Evolutionary conservation across 1,284 basidiomycete species (phyloP).

Genomic region (Trametes versicolor): DNA sequence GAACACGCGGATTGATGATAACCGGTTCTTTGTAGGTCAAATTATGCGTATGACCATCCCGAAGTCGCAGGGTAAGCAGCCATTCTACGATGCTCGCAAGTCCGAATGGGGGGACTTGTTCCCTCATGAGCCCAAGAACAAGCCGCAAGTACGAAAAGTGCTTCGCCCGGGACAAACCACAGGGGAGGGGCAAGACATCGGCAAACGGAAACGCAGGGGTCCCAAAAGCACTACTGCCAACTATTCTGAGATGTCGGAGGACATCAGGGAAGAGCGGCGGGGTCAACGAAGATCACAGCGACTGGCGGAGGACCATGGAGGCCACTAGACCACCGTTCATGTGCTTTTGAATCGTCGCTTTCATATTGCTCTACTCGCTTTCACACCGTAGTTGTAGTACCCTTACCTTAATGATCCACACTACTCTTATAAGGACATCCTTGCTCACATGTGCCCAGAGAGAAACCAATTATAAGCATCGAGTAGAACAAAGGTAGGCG

Average conservation of each 20-base stretch:
- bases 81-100: slow-evolving; percentile 96
- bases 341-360: background rate
- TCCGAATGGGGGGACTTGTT: slow-evolving; percentile 95
- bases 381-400: background rate
- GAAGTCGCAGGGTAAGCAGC: slow-evolving; percentile 93
- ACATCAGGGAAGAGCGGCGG: slow-evolving; percentile 47
- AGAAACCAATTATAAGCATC: background rate
- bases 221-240: slow-evolving; percentile 39
- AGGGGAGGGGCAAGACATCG: slow-evolving; percentile 61
- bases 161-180: slow-evolving; percentile 40
- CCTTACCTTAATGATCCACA: slow-evolving; percentile 16
- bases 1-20: slow-evolving; percentile 3
- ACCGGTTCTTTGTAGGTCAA: slow-evolving; percentile 64
- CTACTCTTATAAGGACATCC: slow-evolving; percentile 9
- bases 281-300: slow-evolving; percentile 36
- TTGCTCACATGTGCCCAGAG: background rate
- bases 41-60: slow-evolving; percentile 93
- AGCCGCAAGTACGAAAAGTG: slow-evolving; percentile 69
- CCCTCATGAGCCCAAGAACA: slow-evolving; percentile 85
- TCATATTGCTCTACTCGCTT: background rate
- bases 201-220: slow-evolving; percentile 51
- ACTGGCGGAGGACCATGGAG: slow-evolving; percentile 11
- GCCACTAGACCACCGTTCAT: background rate
- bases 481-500: slow-evolving; percentile 1
- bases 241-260: slow-evolving; percentile 54